phyloP scores from a whole-genome alignment of 306 rosid genomes.

The Inga laurina region DNA sequence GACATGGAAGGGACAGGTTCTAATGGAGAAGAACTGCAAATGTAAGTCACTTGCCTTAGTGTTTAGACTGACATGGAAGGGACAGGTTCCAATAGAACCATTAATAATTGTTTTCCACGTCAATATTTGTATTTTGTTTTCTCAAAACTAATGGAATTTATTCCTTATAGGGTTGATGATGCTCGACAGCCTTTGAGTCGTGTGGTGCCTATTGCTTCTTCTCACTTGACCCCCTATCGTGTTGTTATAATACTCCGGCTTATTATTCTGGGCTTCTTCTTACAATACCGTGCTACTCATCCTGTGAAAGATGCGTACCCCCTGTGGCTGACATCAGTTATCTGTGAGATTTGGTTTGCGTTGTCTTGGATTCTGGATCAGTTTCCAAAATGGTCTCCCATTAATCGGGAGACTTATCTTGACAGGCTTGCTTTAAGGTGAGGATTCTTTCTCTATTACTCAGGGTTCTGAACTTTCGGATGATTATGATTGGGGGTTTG shows the following conservation, averaged over 20 bases:
- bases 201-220: conserved; percentile 86
- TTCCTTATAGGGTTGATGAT: conserved; percentile 87
- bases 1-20: conserved; percentile 96
- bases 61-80: background rate
- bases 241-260: conserved; percentile 89
- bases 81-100: too few species aligned
- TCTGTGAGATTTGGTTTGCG: conserved; percentile 99
- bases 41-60: conserved; percentile 49
- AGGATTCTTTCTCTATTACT: conserved; percentile 20
- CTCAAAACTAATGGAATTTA: conserved; percentile 22
- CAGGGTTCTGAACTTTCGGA: conserved; percentile 15
- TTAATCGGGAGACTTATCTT: conserved; percentile 95
- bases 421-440: conserved; percentile 93
- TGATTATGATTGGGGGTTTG: conserved; percentile 1
- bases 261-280: conserved; percentile 90
- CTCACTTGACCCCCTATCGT: conserved; percentile 94
- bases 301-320: conserved; percentile 97
- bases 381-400: conserved; percentile 97
- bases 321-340: conserved; percentile 90
- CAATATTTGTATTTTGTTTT: conserved; percentile 15
- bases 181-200: conserved; percentile 98
- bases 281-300: conserved; percentile 94
- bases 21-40: conserved; percentile 98
- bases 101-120: background rate
- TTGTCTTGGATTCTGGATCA: conserved; percentile 98